A percentile compares a stretch with the other conserved stretches of the same genome.
Conservation (phyloP, 1,284 basidiomycete species). For the Singerocomus inundabilis region DNA sequence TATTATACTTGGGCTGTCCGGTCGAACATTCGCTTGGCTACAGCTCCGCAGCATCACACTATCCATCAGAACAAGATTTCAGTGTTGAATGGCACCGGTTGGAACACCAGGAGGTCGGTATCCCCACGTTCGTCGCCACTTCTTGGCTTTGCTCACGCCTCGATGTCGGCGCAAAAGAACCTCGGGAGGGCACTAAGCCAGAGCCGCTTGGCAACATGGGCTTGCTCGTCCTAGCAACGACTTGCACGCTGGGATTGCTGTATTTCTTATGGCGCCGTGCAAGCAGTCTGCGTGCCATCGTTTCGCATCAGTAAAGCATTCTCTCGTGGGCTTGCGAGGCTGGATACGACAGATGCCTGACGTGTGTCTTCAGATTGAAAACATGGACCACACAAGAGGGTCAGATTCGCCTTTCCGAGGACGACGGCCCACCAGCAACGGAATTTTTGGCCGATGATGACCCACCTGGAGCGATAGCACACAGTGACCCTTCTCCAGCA, state of each 20-base stretch:
- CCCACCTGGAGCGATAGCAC: constrained; percentile 28
- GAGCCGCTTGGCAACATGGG: constrained; percentile 60
- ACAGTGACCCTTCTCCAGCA: constrained; percentile 25
- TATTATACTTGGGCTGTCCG: too few relatives aligned
- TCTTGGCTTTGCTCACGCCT: not conserved
- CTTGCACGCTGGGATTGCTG: constrained; percentile 55
- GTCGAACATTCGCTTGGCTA: not conserved
- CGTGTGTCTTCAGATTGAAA: constrained; percentile 48
- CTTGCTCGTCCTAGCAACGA: constrained; percentile 57
- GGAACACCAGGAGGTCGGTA: constrained; percentile 27
- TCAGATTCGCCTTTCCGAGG: constrained; percentile 64
- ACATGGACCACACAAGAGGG: constrained; percentile 56
- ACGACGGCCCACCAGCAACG: constrained; percentile 66
- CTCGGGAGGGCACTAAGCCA: constrained; percentile 58
- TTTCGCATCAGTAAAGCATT: constrained; percentile 58
- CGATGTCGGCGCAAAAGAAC: constrained; percentile 42
- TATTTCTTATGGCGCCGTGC: constrained; percentile 69
- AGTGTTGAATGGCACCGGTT: constrained; percentile 21
- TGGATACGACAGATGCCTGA: not conserved
- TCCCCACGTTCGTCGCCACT: not conserved
- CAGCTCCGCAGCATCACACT: not conserved
- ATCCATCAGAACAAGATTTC: not conserved
- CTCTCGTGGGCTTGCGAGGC: constrained; percentile 7
- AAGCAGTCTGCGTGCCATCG: constrained; percentile 53
- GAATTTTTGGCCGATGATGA: constrained; percentile 67